These are phyloP conservation scores for Hypoxylon sp. DNA, from an alignment of 2,329 filamentous ascomycete species.

Conservation along the genomic window DNA sequence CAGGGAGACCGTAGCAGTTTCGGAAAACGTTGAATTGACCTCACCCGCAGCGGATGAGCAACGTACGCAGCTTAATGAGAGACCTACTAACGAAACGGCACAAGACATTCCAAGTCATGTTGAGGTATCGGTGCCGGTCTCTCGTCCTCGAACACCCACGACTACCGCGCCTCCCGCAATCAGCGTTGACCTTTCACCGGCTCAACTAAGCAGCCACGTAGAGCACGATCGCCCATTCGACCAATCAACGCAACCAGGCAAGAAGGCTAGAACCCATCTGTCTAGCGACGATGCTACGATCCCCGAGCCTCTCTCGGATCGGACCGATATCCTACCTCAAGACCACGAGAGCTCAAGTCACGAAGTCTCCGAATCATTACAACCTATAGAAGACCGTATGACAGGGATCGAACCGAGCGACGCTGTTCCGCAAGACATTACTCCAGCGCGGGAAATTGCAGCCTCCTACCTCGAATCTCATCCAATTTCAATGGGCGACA, in stretches of 20 bases:
- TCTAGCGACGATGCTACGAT: constrained; percentile 48
- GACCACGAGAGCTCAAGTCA: constrained; percentile 35
- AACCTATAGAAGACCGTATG: constrained; percentile 2
- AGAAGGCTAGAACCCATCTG: constrained; percentile 55
- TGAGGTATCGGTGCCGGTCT: constrained; percentile 23
- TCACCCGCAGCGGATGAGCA: constrained; percentile 31
- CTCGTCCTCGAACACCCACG: constrained; percentile 42
- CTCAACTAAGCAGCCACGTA: constrained; percentile 55
- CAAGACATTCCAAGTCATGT: constrained; percentile 30
- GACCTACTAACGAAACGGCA: constrained; percentile 22
- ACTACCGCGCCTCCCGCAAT: constrained; percentile 34
- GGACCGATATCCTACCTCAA: constrained; percentile 46
- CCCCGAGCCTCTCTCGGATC: constrained; percentile 49
- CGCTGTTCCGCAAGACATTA: constrained; percentile 13
- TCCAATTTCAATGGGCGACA: constrained; percentile 16
- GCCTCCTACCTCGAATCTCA: constrained; percentile 43
- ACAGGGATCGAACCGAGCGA: constrained; percentile 12
- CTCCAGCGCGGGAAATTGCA: constrained; percentile 43
- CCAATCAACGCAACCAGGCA: constrained; percentile 54
- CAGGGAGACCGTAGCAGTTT: constrained; percentile 30
- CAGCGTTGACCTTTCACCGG: constrained; percentile 54
- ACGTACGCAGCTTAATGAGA: constrained; percentile 23
- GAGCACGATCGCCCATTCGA: constrained; percentile 58
- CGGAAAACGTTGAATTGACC: constrained; percentile 22
- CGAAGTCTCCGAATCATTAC: constrained; percentile 17